phyloP scores from a whole-genome alignment of 169 alveolate genomes.

The Theileria sp. region DNA sequence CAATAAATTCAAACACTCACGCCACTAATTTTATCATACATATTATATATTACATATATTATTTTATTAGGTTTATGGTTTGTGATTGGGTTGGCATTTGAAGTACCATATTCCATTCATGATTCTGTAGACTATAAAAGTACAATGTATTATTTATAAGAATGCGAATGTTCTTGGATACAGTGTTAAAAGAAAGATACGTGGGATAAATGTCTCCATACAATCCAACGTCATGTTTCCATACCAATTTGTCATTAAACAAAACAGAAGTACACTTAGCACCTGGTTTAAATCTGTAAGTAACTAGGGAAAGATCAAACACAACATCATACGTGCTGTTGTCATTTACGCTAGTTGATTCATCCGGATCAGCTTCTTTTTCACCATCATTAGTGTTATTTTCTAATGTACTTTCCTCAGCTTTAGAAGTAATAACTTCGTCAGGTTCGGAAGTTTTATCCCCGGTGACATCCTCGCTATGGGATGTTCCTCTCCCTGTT shows the following conservation, averaged over 20 bases:
- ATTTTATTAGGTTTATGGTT: too few relatives aligned
- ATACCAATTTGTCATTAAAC: neutral
- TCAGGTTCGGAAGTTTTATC: too few relatives aligned
- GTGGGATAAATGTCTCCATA: neutral
- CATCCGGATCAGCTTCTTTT: too few relatives aligned
- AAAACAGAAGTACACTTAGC: neutral
- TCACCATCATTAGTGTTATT: too few relatives aligned
- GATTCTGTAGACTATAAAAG: neutral
- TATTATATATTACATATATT: too few relatives aligned
- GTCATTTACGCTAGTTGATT: neutral
- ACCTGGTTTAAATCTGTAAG: neutral
- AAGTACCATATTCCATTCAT: neutral
- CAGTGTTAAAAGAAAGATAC: neutral
- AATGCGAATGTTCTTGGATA: neutral
- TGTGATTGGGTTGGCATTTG: neutral
- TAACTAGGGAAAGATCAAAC: neutral
- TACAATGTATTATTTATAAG: neutral
- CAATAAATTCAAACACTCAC: neutral
- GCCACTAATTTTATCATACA: neutral
- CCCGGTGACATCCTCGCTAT: too few relatives aligned
- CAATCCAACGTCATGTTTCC: neutral
- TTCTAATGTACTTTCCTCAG: too few relatives aligned
- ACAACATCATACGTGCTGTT: neutral
- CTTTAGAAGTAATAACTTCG: too few relatives aligned
- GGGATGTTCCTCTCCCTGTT: too few relatives aligned